Conservation (phyloP, 306 rosid genomes). For the Fagus crenata region DNA sequence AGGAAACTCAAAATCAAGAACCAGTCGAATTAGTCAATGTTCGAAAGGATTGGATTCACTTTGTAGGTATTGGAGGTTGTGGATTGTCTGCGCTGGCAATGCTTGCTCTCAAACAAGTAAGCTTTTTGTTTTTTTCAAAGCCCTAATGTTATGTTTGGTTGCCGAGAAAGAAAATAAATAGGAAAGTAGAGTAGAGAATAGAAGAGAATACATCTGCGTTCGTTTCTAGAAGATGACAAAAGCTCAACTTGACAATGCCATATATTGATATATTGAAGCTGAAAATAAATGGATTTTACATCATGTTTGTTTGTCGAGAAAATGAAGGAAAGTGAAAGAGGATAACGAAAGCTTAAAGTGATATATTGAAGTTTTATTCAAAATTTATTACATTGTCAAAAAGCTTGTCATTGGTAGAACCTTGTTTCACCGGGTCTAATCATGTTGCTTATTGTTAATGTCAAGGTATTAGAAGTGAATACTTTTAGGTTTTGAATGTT, state of each 20-base stretch:
- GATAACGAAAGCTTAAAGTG: neutral
- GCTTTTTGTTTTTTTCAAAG: neutral
- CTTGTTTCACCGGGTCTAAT: neutral
- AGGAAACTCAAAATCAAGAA: constrained; percentile 8
- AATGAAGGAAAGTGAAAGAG: neutral
- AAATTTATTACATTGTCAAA: neutral
- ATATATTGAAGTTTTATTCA: no score
- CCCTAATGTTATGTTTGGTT: neutral
- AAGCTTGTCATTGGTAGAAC: neutral
- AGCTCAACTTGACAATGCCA: neutral
- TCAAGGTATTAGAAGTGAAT: neutral
- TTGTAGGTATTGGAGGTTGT: constrained; percentile 43
- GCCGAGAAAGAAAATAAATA: neutral
- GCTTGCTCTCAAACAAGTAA: constrained; percentile 38
- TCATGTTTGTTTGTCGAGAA: neutral
- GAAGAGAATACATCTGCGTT: neutral
- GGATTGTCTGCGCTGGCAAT: constrained; percentile 40
- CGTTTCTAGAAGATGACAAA: neutral
- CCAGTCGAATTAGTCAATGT: neutral
- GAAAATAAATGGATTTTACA: neutral
- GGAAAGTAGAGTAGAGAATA: neutral
- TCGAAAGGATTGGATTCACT: constrained; percentile 32
- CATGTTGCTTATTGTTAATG: neutral
- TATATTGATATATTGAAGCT: neutral
- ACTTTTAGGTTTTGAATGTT: neutral